Evolutionary conservation across 164 flowering plant species (phyloP).

Genomic region (Macadamia tetraphylla): DNA sequence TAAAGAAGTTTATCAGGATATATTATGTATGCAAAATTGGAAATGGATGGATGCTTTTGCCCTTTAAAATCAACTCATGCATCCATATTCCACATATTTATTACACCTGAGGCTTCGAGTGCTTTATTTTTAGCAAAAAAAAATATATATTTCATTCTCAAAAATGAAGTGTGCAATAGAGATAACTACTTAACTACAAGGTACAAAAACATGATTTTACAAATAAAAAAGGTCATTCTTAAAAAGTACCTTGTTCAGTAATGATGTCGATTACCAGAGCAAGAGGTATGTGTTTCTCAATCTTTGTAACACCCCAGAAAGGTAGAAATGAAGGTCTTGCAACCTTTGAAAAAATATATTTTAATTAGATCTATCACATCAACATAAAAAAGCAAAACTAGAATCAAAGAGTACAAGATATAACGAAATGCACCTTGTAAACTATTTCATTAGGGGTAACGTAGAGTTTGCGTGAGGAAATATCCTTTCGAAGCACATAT

Average conservation of each 20-base stretch:
- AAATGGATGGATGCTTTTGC: neutral
- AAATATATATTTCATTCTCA: too few species aligned
- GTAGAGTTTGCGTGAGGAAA: conserved; percentile 59
- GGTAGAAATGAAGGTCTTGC: conserved; percentile 71
- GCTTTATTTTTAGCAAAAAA: too few species aligned
- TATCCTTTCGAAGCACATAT: conserved; percentile 57
- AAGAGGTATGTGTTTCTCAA: conserved; percentile 63
- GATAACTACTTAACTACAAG: too few species aligned
- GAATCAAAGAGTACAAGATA: neutral
- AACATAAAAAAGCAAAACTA: neutral
- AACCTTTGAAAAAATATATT: conserved; percentile 31
- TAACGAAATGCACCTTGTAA: conserved; percentile 51
- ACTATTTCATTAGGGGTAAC: conserved; percentile 62
- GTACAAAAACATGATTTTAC: too few species aligned
- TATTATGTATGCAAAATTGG: neutral
- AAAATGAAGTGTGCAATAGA: too few species aligned
- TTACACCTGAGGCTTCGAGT: too few species aligned
- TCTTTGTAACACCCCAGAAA: conserved; percentile 41
- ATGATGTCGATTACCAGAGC: conserved; percentile 64
- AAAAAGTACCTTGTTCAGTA: conserved; percentile 69
- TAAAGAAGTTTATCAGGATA: neutral
- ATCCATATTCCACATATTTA: too few species aligned
- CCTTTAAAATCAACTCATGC: too few species aligned
- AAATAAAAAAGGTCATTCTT: too few species aligned
- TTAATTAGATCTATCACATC: neutral